Percentiles rank a stretch among this genome's conserved stretches.
Evolutionary conservation across 106 monocot genomes (phyloP).

Genomic region (Amphibolis antarctica): DNA sequence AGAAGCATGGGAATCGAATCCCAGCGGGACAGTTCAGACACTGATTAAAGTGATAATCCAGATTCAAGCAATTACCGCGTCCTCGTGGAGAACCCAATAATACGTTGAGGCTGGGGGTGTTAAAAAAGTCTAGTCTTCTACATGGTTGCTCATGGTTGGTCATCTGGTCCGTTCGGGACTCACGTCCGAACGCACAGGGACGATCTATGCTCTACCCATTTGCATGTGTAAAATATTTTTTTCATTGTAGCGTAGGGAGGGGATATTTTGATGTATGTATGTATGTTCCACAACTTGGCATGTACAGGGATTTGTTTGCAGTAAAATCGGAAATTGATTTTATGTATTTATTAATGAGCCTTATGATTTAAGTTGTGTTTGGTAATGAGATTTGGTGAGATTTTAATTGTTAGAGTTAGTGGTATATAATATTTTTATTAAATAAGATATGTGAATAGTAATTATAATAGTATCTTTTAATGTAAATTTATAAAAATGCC

Average conservation of each 20-base stretch:
- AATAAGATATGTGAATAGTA: too few relatives aligned
- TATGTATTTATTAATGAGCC: too few relatives aligned
- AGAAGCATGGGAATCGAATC: conserved; percentile 38
- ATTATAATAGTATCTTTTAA: too few relatives aligned
- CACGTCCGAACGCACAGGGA: background rate
- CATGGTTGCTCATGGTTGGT: background rate
- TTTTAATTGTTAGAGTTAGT: too few relatives aligned
- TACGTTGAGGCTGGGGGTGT: too few relatives aligned
- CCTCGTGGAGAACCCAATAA: background rate
- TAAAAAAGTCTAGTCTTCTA: too few relatives aligned
- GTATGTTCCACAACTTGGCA: background rate
- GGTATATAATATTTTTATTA: too few relatives aligned
- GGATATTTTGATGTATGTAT: background rate
- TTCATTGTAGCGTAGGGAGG: background rate
- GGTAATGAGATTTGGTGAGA: too few relatives aligned
- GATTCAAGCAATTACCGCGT: conserved; percentile 24
- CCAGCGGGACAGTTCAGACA: conserved; percentile 66
- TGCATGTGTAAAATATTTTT: background rate
- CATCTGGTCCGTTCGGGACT: background rate
- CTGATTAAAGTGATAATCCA: conserved; percentile 54
- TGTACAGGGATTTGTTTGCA: too few relatives aligned
- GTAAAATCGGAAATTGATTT: too few relatives aligned
- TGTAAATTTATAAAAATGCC: too few relatives aligned
- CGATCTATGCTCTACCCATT: background rate
- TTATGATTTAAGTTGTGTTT: too few relatives aligned